phyloP scores from a whole-genome alignment of 345 rosid species.

The Eucalyptus marginata region DNA sequence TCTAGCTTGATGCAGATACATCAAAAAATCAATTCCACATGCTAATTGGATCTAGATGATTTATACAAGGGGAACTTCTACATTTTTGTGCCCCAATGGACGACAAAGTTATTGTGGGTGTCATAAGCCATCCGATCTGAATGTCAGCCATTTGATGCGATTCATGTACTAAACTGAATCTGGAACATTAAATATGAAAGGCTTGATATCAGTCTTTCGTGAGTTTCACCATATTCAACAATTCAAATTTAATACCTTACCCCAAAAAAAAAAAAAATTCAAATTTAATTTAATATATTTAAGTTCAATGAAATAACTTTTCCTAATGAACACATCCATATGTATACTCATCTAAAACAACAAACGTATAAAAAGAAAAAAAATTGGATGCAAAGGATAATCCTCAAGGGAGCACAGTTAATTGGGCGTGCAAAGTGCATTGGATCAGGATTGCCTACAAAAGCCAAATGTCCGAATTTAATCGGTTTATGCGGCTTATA shows the following conservation, averaged over 20 bases:
- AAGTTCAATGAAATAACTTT: not conserved
- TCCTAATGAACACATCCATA: not conserved
- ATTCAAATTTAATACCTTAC: not conserved
- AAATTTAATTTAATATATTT: not conserved
- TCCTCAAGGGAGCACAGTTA: not conserved
- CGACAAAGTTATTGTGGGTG: not conserved
- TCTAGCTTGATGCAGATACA: not conserved
- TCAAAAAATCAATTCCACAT: not conserved
- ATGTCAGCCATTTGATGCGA: not conserved
- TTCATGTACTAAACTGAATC: not conserved
- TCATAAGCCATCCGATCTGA: not conserved
- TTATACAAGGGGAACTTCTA: not conserved
- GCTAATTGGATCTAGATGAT: not conserved
- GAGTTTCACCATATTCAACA: not conserved
- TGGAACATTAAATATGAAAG: not conserved
- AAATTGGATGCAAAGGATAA: not conserved
- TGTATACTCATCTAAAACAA: not conserved
- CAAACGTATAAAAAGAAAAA: not conserved
- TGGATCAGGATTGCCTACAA: not conserved
- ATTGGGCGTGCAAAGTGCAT: not conserved
- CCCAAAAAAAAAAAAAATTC: too few species aligned
- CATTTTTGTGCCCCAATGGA: not conserved
- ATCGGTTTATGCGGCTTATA: not conserved
- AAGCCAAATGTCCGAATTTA: not conserved
- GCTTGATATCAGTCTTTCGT: not conserved